These are phyloP conservation scores for Hapsidospora chrysogenum DNA, from an alignment of 495 filamentous ascomycete species.

Conservation along the genomic window DNA sequence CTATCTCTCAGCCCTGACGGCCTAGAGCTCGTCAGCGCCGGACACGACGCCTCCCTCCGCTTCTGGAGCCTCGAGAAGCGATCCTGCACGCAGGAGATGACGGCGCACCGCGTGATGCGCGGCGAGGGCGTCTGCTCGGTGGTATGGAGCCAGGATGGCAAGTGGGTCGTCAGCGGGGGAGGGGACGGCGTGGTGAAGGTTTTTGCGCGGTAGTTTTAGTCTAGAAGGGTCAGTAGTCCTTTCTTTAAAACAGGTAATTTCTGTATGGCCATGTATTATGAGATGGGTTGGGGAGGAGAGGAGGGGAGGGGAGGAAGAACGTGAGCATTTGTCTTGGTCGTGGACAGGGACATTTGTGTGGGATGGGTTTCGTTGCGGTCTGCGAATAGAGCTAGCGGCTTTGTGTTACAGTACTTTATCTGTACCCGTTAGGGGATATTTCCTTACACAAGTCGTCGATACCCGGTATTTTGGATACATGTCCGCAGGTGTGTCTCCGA, in stretches of 20 bases:
- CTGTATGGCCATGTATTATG: not conserved
- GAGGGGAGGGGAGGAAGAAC: not conserved
- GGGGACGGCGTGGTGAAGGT: constrained; percentile 98
- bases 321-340: not conserved
- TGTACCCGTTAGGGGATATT: not conserved
- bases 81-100: constrained; percentile 84
- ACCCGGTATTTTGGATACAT: not conserved
- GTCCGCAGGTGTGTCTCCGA: not conserved
- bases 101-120: constrained; percentile 76
- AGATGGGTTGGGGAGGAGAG: not conserved
- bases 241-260: not conserved
- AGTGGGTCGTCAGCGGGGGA: constrained; percentile 85
- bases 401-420: not conserved
- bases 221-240: not conserved
- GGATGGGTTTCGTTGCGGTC: not conserved
- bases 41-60: constrained; percentile 83
- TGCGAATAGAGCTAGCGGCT: not conserved
- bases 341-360: not conserved
- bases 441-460: constrained; percentile 3
- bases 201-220: constrained; percentile 38
- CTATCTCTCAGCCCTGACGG: constrained; percentile 85
- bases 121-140: constrained; percentile 89
- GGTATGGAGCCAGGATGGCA: constrained; percentile 84
- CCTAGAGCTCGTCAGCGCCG: constrained; percentile 84
- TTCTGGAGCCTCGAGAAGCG: constrained; percentile 98